Evolutionary conservation across 2,329 filamentous ascomycete genomes (phyloP), one percentile per base, ranked within the genome.

Genomic region (Exophiala sideris): DNA sequence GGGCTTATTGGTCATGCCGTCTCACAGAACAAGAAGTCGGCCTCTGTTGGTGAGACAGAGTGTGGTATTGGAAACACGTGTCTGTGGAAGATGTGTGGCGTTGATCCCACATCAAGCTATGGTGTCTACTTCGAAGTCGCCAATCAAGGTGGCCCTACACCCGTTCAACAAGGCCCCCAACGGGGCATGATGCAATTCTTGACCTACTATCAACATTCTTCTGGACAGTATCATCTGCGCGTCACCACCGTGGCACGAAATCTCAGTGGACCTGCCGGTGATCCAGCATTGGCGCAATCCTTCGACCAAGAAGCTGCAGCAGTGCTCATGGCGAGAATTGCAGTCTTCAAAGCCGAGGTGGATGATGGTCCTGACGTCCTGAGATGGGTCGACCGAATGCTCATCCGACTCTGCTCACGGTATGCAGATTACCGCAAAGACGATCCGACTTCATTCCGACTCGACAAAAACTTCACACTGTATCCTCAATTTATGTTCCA

Each of bases 401-500:
- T 99, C 56, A 99, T 99, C 70, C 83, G 94, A 50, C 80, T 99
- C 21, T 99, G 94, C 77, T 95, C 92, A 39, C 84, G 92, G 63
- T 99, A 99, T 69, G 94, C 94, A 24, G 94, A 99, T 72, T 99
- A 99, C 71, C 83, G 94, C 59, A 99, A 99, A 74, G 94, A 99
- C 69, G 94, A 99, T 66, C 91, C 94, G 11, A 95, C 92, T 4
- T 97, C 92, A 0, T 99, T 99, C 83, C 84, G 91, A 34, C 75
- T 96, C 59, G 94, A 99, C 73, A 96, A 96, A 83, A 99, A 99
- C 78, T 99, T 99, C 69, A 97, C 92, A 0, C 81, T 99, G 12
- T 99, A 99, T 68, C 94, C 94, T 21, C 94, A 99, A 70, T 99
- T 99, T 76, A 99, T 99, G 94, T 99, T 99, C 80, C 94, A 99